Evolutionary conservation across 1,284 basidiomycete genomes (phyloP).

Genomic region (Sporisorium iseilematis-ciliati): DNA sequence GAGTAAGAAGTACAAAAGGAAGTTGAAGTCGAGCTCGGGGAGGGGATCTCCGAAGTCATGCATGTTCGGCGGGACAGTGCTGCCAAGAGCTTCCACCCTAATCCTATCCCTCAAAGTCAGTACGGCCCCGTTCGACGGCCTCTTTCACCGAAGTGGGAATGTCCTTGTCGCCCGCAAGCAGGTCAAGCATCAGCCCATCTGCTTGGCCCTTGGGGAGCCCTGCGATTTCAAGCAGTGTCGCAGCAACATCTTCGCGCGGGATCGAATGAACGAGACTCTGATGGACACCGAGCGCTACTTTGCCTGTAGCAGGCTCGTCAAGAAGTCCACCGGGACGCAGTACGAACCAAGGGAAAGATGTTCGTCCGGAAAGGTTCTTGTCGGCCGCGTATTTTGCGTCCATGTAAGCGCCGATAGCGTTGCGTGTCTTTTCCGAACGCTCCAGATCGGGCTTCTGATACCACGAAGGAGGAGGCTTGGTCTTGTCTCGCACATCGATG

Average conservation of each 20-base stretch:
- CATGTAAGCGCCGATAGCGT: constrained; percentile 54
- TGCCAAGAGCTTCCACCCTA: neutral
- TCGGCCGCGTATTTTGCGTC: constrained; percentile 75
- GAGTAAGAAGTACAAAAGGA: neutral
- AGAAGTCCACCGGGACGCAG: constrained; percentile 77
- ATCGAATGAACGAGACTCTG: constrained; percentile 42
- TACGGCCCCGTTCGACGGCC: constrained; percentile 74
- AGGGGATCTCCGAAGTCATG: constrained; percentile 6
- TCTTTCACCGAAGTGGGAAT: constrained; percentile 74
- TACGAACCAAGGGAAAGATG: constrained; percentile 78
- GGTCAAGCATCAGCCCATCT: constrained; percentile 76
- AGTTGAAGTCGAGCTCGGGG: neutral
- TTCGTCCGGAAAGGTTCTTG: constrained; percentile 76
- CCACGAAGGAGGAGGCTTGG: constrained; percentile 68
- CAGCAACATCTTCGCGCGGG: constrained; percentile 76
- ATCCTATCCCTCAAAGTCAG: constrained; percentile 68
- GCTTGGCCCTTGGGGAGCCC: constrained; percentile 74
- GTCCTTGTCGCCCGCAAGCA: constrained; percentile 75
- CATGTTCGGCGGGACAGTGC: neutral
- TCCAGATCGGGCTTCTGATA: constrained; percentile 46
- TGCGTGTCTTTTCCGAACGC: constrained; percentile 66
- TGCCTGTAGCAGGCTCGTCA: constrained; percentile 70
- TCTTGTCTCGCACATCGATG: constrained; percentile 75
- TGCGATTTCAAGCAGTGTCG: constrained; percentile 74
- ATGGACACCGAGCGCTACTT: constrained; percentile 50